These are phyloP conservation scores for Ophiorrhiza pumila DNA, from an alignment of 257 asterid species.

Conservation along the genomic window DNA sequence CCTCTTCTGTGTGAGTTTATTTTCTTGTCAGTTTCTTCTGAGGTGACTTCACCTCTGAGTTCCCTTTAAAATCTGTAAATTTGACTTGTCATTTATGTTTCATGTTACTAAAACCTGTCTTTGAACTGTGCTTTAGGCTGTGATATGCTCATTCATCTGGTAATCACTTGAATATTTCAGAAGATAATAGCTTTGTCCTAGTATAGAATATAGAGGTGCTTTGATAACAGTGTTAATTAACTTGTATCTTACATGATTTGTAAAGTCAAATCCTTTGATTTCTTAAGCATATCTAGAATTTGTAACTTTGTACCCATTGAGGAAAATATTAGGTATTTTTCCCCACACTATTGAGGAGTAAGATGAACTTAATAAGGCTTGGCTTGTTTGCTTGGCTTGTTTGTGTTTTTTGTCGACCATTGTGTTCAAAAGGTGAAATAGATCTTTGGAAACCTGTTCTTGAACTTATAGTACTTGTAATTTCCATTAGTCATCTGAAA, in stretches of 20 bases:
- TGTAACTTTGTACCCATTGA: neutral
- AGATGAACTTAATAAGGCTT: neutral
- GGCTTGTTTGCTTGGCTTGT: neutral
- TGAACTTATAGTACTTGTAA: neutral
- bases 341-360: neutral
- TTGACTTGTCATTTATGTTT: neutral
- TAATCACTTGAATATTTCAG: neutral
- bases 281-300: neutral
- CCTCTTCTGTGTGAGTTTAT: too few relatives aligned
- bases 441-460: neutral
- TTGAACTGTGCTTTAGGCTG: neutral
- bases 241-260: neutral
- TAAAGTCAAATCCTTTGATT: neutral
- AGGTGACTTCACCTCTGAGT: too few relatives aligned
- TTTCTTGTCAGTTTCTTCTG: too few relatives aligned
- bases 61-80: neutral
- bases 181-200: neutral
- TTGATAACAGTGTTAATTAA: neutral
- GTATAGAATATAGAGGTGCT: neutral
- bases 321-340: neutral
- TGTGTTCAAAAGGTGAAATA: neutral
- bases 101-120: neutral
- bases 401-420: neutral
- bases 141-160: neutral
- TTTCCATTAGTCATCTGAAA: neutral